phyloP scores from a whole-genome alignment of 768 basidiomycete species.

The Tylopilus plumbeoviolaceoides region DNA sequence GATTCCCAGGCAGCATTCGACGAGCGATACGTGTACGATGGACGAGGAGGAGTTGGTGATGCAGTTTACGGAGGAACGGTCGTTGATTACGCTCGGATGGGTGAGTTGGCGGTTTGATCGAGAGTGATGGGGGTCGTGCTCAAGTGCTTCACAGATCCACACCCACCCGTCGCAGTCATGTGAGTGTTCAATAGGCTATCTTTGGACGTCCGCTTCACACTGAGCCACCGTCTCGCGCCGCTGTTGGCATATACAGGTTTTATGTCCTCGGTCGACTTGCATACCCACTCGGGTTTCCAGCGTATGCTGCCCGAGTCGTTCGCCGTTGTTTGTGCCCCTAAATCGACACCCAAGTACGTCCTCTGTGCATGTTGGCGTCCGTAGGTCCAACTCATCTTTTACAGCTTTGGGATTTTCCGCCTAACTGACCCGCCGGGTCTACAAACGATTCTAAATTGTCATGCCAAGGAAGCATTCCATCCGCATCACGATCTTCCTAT shows the following conservation, averaged over 20 bases:
- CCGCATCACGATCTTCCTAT: slow-evolving; percentile 81
- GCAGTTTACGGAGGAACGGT: slow-evolving; percentile 77
- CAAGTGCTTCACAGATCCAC: slow-evolving; percentile 61
- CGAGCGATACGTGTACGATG: slow-evolving; percentile 91
- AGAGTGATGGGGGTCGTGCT: background rate
- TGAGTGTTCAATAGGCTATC: slow-evolving; percentile 30
- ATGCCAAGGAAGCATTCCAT: slow-evolving; percentile 74
- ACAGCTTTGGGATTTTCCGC: slow-evolving; percentile 80
- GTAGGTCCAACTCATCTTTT: background rate
- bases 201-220: background rate
- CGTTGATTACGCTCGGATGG: slow-evolving; percentile 88
- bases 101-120: slow-evolving; percentile 41
- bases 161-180: slow-evolving; percentile 90
- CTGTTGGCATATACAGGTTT: slow-evolving; percentile 51
- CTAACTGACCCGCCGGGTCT: slow-evolving; percentile 86
- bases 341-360: slow-evolving; percentile 66
- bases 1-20: slow-evolving; percentile 85
- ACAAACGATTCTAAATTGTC: slow-evolving; percentile 64
- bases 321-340: slow-evolving; percentile 88
- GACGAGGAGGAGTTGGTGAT: slow-evolving; percentile 85
- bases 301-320: slow-evolving; percentile 88
- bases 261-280: slow-evolving; percentile 92
- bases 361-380: background rate
- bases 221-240: background rate
- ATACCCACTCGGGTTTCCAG: slow-evolving; percentile 89